Evolutionary conservation across 2,329 filamentous ascomycete species (phyloP), one percentile per base, ranked within the genome.

Genomic region (Volutella citrinella): DNA sequence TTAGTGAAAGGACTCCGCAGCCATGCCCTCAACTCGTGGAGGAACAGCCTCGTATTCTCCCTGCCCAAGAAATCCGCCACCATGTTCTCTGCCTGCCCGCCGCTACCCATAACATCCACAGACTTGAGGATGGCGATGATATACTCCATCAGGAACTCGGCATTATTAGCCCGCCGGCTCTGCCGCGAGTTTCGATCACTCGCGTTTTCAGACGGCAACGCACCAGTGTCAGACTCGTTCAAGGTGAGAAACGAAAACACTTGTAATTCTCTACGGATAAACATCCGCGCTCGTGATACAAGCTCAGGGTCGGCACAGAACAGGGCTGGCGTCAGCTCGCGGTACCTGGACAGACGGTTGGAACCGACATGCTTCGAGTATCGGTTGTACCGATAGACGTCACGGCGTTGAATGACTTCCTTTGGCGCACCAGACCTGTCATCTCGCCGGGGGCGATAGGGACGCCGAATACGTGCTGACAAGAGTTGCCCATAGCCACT

Each of bases 111-210:
- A 5, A 90, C 72, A 52, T 95, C 88, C 12, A 93, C 78, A 1
- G 80, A 87, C 57, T 87, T 90, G 38, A 96, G 64, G 15, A 96
- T 84, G 9, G 84, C 84, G 24, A 96, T 64, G 33, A 95, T 78
- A 57, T 94, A 95, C 52, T 94, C 87, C 9, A 96, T 72, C 10
- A 96, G 61, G 43, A 90, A 95, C 53, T 95, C 89, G 7, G 84
- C 78, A 51, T 90, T 91, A 46, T 77, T 82, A 6, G 74, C 74
- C 24, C 77, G 44, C 15, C 47, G 54, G 34, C 35, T 55, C 45
- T 43, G 51, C 51, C 30, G 35, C 3, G 27, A 22, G 6, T 27
- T 43, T 20, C 34, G 40, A 2, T 34, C 11, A 13, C 30, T 27
- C 12, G 25, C 32, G 4, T 34, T 37, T 4, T 27, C 32, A 9